phyloP scores from a whole-genome alignment of 306 rosid species.

The Prosopis cineraria region DNA sequence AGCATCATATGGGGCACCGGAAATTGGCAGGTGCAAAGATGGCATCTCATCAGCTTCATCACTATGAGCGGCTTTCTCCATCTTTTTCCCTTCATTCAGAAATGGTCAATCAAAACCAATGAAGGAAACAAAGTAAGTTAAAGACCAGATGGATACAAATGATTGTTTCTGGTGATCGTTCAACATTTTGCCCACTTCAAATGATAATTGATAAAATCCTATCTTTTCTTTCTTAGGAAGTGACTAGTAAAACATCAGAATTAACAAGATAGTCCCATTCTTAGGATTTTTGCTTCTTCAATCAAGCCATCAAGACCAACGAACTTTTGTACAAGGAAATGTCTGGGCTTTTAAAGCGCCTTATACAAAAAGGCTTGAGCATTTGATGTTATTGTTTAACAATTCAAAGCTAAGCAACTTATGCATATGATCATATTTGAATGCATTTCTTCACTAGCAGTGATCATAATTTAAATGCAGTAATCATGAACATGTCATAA shows the following conservation, averaged over 20 bases:
- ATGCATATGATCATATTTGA: constrained; percentile 1
- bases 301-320: not conserved
- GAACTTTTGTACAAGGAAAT: not conserved
- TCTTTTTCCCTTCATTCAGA: constrained; percentile 29
- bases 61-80: constrained; percentile 38
- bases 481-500: not conserved
- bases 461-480: not conserved
- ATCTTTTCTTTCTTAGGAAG: not conserved
- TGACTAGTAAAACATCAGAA: constrained; percentile 10
- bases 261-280: not conserved
- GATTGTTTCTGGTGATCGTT: constrained; percentile 5
- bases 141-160: constrained; percentile 13
- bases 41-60: constrained; percentile 42
- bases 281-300: not conserved
- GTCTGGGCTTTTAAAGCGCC: not conserved
- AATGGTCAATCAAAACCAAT: constrained; percentile 27
- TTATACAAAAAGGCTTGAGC: not conserved
- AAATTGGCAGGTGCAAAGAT: constrained; percentile 42
- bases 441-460: constrained; percentile 13
- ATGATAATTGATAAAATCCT: constrained; percentile 3
- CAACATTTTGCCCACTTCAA: not conserved
- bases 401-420: constrained; percentile 2
- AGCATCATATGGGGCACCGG: constrained; percentile 26
- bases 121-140: constrained; percentile 5
- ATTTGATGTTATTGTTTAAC: not conserved